Conservation (phyloP, 2,329 filamentous ascomycete species). For the Monosporascus sp. region DNA sequence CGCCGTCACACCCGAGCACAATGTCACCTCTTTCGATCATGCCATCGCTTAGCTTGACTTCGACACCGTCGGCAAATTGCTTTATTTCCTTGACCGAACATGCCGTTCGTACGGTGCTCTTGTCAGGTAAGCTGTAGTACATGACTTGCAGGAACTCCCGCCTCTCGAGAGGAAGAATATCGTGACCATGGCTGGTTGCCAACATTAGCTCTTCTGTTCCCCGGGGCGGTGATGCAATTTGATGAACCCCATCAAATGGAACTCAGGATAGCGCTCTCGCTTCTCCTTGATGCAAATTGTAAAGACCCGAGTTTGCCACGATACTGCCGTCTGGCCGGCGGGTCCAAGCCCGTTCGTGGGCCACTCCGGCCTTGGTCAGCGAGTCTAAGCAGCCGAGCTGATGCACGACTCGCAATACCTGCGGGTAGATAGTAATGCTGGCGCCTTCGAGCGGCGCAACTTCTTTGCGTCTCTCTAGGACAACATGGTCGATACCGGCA, state of each 20-base stretch:
- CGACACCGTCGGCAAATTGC: not conserved
- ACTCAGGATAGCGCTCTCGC: not conserved
- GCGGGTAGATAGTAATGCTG: slow-evolving; percentile 7
- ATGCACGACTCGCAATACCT: slow-evolving; percentile 6
- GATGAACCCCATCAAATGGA: too few relatives aligned
- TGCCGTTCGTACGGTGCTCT: slow-evolving; percentile 1
- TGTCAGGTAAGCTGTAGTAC: slow-evolving; percentile 4
- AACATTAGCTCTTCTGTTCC: too few relatives aligned
- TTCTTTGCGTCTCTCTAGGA: slow-evolving; percentile 4
- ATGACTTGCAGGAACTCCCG: slow-evolving; percentile 5
- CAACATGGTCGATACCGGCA: slow-evolving; percentile 10
- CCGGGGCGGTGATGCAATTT: too few relatives aligned
- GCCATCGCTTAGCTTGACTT: slow-evolving; percentile 9
- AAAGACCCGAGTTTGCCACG: not conserved
- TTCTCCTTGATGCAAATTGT: not conserved
- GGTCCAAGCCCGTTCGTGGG: not conserved
- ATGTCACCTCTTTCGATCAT: slow-evolving; percentile 9
- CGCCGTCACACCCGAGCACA: slow-evolving; percentile 12
- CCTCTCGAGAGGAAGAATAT: slow-evolving; percentile 1
- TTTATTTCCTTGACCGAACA: slow-evolving; percentile 2
- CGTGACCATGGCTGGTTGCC: slow-evolving; percentile 2
- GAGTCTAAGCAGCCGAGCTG: slow-evolving; percentile 6
- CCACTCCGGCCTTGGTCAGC: not conserved
- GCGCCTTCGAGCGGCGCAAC: slow-evolving; percentile 8
- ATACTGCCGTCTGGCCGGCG: not conserved